phyloP scores from a whole-genome alignment of 805 yeast genomes.

The Komagataella populi region DNA sequence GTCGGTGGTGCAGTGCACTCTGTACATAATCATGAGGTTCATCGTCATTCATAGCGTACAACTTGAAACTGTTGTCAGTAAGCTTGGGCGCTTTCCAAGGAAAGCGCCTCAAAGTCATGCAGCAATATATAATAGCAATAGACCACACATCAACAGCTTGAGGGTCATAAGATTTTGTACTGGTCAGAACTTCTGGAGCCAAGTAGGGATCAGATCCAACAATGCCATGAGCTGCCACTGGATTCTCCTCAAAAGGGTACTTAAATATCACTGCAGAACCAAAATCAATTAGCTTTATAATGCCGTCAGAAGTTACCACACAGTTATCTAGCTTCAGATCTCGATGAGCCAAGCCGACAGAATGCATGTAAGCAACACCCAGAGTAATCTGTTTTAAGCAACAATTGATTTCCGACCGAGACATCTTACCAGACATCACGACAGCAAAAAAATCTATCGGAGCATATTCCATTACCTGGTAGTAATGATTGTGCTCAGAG shows the following conservation, averaged over 20 bases:
- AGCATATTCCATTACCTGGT: constrained; percentile 77
- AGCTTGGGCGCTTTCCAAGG: constrained; percentile 79
- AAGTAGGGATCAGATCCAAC: constrained; percentile 82
- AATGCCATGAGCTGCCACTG: constrained; percentile 55
- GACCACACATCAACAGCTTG: constrained; percentile 78
- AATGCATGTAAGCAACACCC: constrained; percentile 64
- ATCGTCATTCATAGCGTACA: constrained; percentile 58
- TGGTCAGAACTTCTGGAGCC: constrained; percentile 64
- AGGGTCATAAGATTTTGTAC: constrained; percentile 52
- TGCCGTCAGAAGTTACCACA: constrained; percentile 62
- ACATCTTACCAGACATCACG: constrained; percentile 77
- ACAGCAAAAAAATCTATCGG: constrained; percentile 78
- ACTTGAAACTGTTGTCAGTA: constrained; percentile 55
- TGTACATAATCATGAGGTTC: constrained; percentile 62
- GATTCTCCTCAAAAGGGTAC: constrained; percentile 53
- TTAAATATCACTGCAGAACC: constrained; percentile 77
- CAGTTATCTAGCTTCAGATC: constrained; percentile 78
- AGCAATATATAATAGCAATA: constrained; percentile 70
- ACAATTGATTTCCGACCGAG: constrained; percentile 71
- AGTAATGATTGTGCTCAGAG: constrained; percentile 55
- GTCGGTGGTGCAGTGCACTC: constrained; percentile 61
- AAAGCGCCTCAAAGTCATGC: constrained; percentile 74
- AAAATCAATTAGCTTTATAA: constrained; percentile 67
- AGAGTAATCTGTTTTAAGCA: constrained; percentile 61
- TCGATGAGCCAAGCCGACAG: constrained; percentile 71